Percentiles rank a stretch among this genome's conserved stretches.
phyloP scores from a whole-genome alignment of 768 basidiomycete genomes.

The Auricularia sp. region DNA sequence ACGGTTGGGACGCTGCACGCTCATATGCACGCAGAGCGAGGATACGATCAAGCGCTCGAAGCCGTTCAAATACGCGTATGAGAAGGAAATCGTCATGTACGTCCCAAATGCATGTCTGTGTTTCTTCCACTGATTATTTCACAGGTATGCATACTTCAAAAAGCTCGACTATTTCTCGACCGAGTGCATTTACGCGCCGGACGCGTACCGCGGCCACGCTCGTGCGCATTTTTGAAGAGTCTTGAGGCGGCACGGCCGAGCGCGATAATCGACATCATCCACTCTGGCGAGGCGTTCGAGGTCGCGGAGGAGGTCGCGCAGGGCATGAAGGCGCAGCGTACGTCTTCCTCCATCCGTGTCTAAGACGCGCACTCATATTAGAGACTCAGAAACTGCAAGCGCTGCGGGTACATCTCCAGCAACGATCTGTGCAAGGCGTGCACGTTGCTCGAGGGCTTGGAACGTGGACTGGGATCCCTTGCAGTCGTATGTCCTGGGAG shows the following conservation, averaged over 20 bases:
- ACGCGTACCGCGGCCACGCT: conserved; percentile 96
- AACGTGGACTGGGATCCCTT: conserved; percentile 56
- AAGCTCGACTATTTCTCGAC: conserved; percentile 98
- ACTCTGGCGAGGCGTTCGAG: conserved; percentile 89
- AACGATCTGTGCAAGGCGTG: conserved; percentile 97
- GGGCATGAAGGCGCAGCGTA: conserved; percentile 76
- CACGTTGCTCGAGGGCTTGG: conserved; percentile 79
- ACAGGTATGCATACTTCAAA: conserved; percentile 98
- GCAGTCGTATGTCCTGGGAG: conserved; percentile 19
- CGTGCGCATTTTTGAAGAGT: conserved; percentile 89
- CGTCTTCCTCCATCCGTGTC: conserved; percentile 20
- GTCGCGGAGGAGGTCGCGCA: conserved; percentile 77
- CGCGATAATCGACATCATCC: conserved; percentile 95
- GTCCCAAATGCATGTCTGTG: conserved; percentile 18
- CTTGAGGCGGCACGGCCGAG: conserved; percentile 89
- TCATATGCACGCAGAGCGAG: conserved; percentile 91
- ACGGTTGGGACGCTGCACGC: conserved; percentile 84
- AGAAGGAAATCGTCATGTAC: conserved; percentile 99
- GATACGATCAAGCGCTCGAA: conserved; percentile 95
- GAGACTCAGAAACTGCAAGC: conserved; percentile 68
- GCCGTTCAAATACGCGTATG: conserved; percentile 99
- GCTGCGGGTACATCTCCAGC: conserved; percentile 93
- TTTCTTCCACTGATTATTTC: background rate
- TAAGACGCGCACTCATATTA: conserved; percentile 5
- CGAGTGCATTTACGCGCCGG: conserved; percentile 98